Conservation (phyloP, 1,139 yeast species). For the Yamadazyma atmosphaerica region DNA sequence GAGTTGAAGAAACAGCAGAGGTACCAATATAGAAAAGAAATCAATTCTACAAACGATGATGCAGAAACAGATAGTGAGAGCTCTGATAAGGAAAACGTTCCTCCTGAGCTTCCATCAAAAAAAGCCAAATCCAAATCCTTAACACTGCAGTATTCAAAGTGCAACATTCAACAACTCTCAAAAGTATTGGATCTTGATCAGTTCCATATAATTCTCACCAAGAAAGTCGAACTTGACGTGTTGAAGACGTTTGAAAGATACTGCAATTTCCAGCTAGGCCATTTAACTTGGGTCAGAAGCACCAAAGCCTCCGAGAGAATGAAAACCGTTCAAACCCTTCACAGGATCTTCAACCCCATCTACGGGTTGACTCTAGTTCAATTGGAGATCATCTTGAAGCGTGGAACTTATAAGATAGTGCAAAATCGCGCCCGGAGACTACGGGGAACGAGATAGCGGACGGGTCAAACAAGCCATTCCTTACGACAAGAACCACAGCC, state of each 20-base stretch:
- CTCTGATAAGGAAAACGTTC: not conserved
- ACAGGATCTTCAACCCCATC: constrained; percentile 43
- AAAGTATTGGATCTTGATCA: constrained; percentile 21
- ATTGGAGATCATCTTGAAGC: constrained; percentile 68
- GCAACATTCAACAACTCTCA: constrained; percentile 13
- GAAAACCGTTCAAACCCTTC: constrained; percentile 49
- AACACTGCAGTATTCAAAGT: constrained; percentile 16
- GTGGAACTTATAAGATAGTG: constrained; percentile 81
- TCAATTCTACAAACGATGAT: too few relatives aligned
- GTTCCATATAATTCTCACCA: constrained; percentile 24
- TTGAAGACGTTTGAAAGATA: constrained; percentile 56
- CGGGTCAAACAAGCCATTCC: too few relatives aligned
- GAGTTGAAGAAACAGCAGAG: not conserved
- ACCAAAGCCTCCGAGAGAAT: constrained; percentile 56
- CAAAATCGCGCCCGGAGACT: constrained; percentile 68
- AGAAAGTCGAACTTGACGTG: constrained; percentile 52
- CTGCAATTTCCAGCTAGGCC: constrained; percentile 69
- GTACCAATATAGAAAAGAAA: too few relatives aligned
- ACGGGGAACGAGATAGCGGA: not conserved
- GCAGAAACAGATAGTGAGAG: not conserved
- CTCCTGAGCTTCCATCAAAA: too few relatives aligned
- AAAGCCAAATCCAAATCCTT: too few relatives aligned
- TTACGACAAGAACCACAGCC: too few relatives aligned
- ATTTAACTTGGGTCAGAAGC: constrained; percentile 80
- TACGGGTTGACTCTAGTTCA: constrained; percentile 46